A percentile compares a stretch with the other conserved stretches of the same genome.
phyloP scores from a whole-genome alignment of 352 stramenopile genomes.

The Phytopythium sindhum region DNA sequence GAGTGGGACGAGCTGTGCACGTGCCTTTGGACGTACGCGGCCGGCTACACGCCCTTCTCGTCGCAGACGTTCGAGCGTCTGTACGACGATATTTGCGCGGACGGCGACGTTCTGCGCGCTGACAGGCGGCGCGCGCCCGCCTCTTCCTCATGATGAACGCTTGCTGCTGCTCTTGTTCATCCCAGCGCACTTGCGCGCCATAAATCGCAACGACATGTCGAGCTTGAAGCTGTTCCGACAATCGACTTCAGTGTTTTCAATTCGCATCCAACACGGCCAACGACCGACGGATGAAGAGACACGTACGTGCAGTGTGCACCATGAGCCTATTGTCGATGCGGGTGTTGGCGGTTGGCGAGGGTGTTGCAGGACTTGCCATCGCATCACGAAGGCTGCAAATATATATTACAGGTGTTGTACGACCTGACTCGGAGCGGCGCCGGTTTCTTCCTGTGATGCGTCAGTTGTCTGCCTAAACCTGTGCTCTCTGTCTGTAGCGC shows the following conservation, averaged over 20 bases:
- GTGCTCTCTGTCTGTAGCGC: not conserved
- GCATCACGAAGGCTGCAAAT: not conserved
- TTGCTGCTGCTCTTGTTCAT: not conserved
- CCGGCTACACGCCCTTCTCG: slow-evolving; percentile 72
- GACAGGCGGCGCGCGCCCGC: slow-evolving; percentile 1
- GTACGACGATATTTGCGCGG: slow-evolving; percentile 82
- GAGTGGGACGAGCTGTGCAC: slow-evolving; percentile 78
- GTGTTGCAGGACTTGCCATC: not conserved
- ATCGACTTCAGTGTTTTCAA: not conserved
- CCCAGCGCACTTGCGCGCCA: not conserved
- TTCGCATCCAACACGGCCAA: too few species aligned
- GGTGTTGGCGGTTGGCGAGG: not conserved
- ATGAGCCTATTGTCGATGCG: not conserved
- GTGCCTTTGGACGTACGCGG: slow-evolving; percentile 77
- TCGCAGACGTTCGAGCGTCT: slow-evolving; percentile 75
- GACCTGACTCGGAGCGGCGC: not conserved
- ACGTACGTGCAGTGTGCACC: not conserved
- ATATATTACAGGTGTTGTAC: slow-evolving; percentile 4
- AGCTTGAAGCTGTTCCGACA: not conserved
- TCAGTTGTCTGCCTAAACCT: not conserved
- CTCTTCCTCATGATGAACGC: not conserved
- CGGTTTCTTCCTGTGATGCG: not conserved
- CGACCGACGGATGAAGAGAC: not conserved
- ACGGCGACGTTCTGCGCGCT: slow-evolving; percentile 46
- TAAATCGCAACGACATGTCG: not conserved